Base-by-base conservation (phyloP, 116 monocot genomes). In the Trichopus zeylanicus region DNA sequence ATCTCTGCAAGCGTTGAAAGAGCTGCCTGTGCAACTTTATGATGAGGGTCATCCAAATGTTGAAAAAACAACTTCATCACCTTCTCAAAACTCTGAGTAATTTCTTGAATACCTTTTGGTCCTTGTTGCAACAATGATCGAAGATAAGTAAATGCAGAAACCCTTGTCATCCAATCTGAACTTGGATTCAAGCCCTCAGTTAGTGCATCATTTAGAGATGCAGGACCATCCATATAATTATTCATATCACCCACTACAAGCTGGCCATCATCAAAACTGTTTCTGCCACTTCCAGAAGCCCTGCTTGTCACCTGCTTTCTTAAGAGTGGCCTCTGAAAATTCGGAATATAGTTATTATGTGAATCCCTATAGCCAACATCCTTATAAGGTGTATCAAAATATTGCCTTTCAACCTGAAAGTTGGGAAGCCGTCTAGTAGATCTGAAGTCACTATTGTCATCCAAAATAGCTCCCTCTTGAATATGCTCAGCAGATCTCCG, bases 21-120 rank as follows among this genome's bases (percentile, higher is more conserved):
- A 62, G 98, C 91, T 29, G 98, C 98, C 60, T 98, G 91, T 49
- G 98, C 98, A 82, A 98, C 98, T 82, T 98, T 98, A 60, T 98
- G 98, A 65, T 98, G 98, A 56, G 91, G 98, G 76, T 98, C 98
- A 80, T 91, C 98, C 66, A 98, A 80, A 57, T 98, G 78, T 55
- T 82, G 84, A 49, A 91, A 91, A 73, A 98, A 98, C 25, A 98
- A 53, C 33, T 98, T 98, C 98, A 98, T 98, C 27, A 98, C 82
- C 78, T 98, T 98, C 72, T 98, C 98, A 78, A 98, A 88, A 51
- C 70, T 91, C 57, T 98, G 98, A 10, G 69, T 76, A 28, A 91
- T 82, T 71, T 98, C 98, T 62, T 85, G 82, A 67, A 98, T 65
- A 49, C 88, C 88, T 60, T 66, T 98, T 21, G 74, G 73, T 1